phyloP scores from a whole-genome alignment of 352 stramenopile species.

The Phytophthora citricola region DNA sequence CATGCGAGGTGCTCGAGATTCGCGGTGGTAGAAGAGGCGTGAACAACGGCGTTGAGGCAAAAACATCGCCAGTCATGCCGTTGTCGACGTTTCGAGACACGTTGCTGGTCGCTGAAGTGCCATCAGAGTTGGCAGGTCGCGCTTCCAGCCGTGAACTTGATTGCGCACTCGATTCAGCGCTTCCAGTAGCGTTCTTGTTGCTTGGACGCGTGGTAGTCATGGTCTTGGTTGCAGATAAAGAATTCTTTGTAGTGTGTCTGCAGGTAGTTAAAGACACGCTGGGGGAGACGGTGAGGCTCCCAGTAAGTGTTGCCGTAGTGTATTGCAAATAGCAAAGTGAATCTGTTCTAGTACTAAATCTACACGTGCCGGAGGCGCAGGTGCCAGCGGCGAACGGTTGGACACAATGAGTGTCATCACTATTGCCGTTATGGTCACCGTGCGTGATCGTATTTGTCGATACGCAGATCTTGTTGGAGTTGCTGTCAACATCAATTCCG shows the following conservation, averaged over 20 bases:
- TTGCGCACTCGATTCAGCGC: neutral
- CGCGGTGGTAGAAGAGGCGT: conserved; percentile 3
- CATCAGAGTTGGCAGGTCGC: no score
- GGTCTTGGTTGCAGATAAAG: neutral
- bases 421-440: neutral
- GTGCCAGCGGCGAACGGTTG: neutral
- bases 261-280: neutral
- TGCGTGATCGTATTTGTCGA: neutral
- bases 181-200: no score
- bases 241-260: conserved; percentile 12
- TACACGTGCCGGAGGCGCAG: neutral
- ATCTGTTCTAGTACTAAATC: neutral
- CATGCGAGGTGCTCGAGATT: neutral
- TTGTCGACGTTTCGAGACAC: neutral
- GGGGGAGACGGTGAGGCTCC: neutral
- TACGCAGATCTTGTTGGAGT: neutral
- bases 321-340: neutral
- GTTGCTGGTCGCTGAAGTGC: no score
- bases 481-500: no score
- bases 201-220: neutral
- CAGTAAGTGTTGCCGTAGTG: neutral
- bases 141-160: neutral
- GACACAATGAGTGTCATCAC: neutral
- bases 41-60: neutral
- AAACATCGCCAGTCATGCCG: no score